These are phyloP conservation scores for Hypocreales sp. DNA, from an alignment of 2,329 filamentous ascomycete species.

Conservation along the genomic window DNA sequence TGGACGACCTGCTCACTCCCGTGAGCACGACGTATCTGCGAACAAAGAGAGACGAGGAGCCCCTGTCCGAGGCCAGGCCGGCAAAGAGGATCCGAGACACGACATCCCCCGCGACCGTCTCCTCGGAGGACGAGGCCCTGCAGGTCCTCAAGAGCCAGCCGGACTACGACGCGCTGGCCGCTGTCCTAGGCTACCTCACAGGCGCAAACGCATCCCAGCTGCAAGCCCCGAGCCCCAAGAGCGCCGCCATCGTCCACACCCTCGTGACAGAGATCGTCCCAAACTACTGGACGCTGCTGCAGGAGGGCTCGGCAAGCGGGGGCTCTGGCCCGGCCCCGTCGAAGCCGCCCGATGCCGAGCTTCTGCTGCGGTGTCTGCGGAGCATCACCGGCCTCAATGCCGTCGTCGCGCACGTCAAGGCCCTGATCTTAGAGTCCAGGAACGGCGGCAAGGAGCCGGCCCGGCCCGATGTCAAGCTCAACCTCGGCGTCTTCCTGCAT, in stretches of 20 bases:
- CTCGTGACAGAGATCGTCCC: slow-evolving; percentile 62
- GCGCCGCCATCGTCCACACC: slow-evolving; percentile 59
- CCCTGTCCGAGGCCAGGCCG: slow-evolving; percentile 20
- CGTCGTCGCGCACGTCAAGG: slow-evolving; percentile 52
- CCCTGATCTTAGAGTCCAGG: slow-evolving; percentile 38
- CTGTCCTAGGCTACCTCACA: slow-evolving; percentile 35
- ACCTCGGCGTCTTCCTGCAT: slow-evolving; percentile 26
- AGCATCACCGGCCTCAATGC: slow-evolving; percentile 68
- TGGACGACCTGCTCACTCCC: slow-evolving; percentile 41
- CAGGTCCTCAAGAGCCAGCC: slow-evolving; percentile 46
- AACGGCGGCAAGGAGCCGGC: slow-evolving; percentile 19
- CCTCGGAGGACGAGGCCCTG: slow-evolving; percentile 35
- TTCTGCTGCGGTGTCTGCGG: slow-evolving; percentile 49
- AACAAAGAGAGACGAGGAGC: slow-evolving; percentile 16
- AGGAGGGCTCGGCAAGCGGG: slow-evolving; percentile 21
- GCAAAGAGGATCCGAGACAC: slow-evolving; percentile 2
- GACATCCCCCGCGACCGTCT: slow-evolving; percentile 3
- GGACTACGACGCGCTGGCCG: slow-evolving; percentile 37
- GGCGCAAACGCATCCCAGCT: slow-evolving; percentile 9
- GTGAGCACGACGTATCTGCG: slow-evolving; percentile 36
- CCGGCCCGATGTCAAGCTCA: slow-evolving; percentile 25
- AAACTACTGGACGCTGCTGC: slow-evolving; percentile 63
- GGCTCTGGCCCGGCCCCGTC: slow-evolving; percentile 2
- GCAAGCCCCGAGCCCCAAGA: slow-evolving; percentile 41
- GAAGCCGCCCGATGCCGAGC: slow-evolving; percentile 21